Evolutionary conservation across 176 grass and related monocot species (phyloP).

Genomic region (Tillandsia fasciculata): DNA sequence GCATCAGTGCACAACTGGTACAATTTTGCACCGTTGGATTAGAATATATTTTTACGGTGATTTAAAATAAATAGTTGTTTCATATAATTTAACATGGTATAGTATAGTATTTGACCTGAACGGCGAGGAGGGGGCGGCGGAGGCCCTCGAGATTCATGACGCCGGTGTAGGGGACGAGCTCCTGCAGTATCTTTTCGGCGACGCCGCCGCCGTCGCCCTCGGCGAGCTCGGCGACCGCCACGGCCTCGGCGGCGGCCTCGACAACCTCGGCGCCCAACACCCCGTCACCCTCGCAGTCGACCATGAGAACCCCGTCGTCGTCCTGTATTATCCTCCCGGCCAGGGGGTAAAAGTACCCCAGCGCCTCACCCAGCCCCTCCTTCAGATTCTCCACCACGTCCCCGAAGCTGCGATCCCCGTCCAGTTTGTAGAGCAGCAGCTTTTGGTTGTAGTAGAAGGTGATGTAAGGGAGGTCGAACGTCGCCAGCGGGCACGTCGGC

Average conservation of each 20-base stretch:
- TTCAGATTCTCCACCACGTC: conserved; percentile 45
- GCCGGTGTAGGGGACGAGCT: conserved; percentile 76
- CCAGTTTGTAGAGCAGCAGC: conserved; percentile 69
- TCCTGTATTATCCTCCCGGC: conserved; percentile 65
- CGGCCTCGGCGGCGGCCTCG: conserved; percentile 51
- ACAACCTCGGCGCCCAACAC: conserved; percentile 52
- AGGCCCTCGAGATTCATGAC: conserved; percentile 96
- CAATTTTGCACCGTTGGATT: too few species aligned
- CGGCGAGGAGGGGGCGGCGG: conserved; percentile 67
- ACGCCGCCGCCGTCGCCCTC: conserved; percentile 26
- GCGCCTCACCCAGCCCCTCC: conserved; percentile 45
- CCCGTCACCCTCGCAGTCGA: conserved; percentile 26
- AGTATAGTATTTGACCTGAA: conserved; percentile 22
- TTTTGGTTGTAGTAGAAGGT: conserved; percentile 99
- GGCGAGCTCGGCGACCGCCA: conserved; percentile 47
- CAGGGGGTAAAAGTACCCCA: conserved; percentile 70
- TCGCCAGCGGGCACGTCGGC: conserved; percentile 34
- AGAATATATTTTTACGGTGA: too few species aligned
- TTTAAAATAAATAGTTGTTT: too few species aligned
- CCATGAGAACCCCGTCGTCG: conserved; percentile 38
- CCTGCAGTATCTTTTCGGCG: conserved; percentile 46
- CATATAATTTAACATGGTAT: too few species aligned
- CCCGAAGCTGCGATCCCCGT: conserved; percentile 25
- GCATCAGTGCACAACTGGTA: too few species aligned
- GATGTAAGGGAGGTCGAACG: conserved; percentile 95